Evolutionary conservation across 106 monocot genomes (phyloP), one percentile per base, ranked within the genome.

Genomic region (Alisma plantagoaquatica): DNA sequence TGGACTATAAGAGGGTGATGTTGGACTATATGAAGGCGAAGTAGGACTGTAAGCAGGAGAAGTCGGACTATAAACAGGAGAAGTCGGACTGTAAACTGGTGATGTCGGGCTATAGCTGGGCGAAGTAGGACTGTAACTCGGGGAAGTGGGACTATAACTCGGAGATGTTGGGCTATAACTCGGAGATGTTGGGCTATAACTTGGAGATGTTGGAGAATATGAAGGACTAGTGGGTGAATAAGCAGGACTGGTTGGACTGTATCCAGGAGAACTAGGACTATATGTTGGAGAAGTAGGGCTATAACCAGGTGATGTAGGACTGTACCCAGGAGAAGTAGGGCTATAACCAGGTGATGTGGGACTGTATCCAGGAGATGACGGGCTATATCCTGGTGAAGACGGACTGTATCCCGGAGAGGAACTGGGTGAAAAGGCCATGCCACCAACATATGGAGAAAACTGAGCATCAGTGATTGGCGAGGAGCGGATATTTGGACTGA

Each of bases 391-490:
- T 2, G 81, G 89, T 19, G 96, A 98, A 7, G 84, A 89, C 19
- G 96, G 96, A 42, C 84, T 89, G 53, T 98, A 98, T 5, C 89
- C 84, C 10, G 96, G 96, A 23, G 96, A 90, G 43, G 78, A 76
- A 18, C 70, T 62, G 2, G 96, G 96, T 51, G 96, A 98, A 50
- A 98, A 98, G 10, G 76, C 84, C 96, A 98, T 98, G 2, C 78
- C 78, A 57, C 89, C 76, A 63, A 90, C 96, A 69, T 98, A 98
- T 31, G 96, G 96, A 23, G 96, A 98, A 56, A 98, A 98, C 27
- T 89, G 89, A 54, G 96, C 96, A 89, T 98, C 89, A 16, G 78
- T 76, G 46, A 82, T 85, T 5, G 96, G 96, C 22, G 96, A 98
- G 31, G 88, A 54, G 0, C 89, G 81, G 15, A 79, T 44, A 72